Base-by-base conservation (phyloP, 2,329 filamentous ascomycete species). In the Aspergillus puulaauensis region DNA sequence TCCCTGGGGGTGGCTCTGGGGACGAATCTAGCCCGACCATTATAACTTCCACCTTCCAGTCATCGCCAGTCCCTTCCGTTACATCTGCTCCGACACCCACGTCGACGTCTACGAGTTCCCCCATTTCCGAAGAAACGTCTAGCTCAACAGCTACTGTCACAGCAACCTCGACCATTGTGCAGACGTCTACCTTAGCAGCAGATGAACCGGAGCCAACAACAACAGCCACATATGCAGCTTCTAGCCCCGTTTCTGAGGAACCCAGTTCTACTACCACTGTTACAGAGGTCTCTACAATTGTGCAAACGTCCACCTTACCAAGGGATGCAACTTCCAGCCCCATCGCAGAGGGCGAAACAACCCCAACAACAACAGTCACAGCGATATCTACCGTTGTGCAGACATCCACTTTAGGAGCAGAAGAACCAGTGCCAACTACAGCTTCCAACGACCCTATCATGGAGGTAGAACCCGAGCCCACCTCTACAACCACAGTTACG, bases 231-330 rank as follows among this genome's bases (percentile, higher is more conserved):
- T 35, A 19, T 41, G 44, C 51, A 14, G 31, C 41, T 5, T 11
- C 27, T 31, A 31, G 27, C 17, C 21, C 41, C 4, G 14, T n/a
- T 17, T 11, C 33, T 11, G 19, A 52, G 11, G 21, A n/a, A 5
- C 52, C 57, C 5, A 17, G 43, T 14, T 46, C 54, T 6, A 48
- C 54, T 37, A 57, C 59, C 6, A 51, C 57, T 21, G 45, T 52
- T 5, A 44, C 53, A 17, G 33, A 23, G 11, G 35, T 53, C 9
- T 43, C 49, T 6, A 47, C 44, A 2, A 46, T 50, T 14, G 41
- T 35, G 2, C 33, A 50, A 40, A 56, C 55, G 5, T 51, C 49
- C 3, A 46, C 53, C 5, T 21, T 48, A 6, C 6, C 48, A 52
- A 27, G 9, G 12, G 37, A 6, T 37, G 31, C 51, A 27, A 21